Evolutionary conservation across 768 basidiomycete species (phyloP), one percentile per base, ranked within the genome.

Genomic region (Rhizopogon vesiculosus): DNA sequence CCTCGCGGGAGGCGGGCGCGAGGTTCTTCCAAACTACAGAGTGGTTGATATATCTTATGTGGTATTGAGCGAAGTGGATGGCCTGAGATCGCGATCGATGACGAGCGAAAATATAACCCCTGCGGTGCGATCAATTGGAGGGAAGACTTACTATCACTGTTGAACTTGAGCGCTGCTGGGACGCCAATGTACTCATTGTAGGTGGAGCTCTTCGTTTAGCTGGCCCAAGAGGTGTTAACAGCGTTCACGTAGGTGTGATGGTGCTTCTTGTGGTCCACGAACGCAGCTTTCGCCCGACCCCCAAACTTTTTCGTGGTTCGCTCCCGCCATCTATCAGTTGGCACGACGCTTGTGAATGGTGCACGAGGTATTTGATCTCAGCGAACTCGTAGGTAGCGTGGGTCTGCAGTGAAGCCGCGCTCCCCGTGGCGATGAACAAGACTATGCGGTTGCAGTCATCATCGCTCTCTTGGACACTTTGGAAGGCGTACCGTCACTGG

Each of bases 21-120:
- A 97, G 79, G 78, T 94, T 95, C 76, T 83, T 88, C 94, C 95
- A 97, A 81, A 98, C 97, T 55, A 95, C 84, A 51, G 93, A 89
- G 77, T 93, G 92, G 76, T 94, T 93, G 79, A 94, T 90, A 74
- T 91, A 93, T 9, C 89, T 86, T 88, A 22, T 22, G 22, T 22
- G 22, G 3, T 22, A 3, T 25, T 56, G 40, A 2, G 38, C 6
- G 19, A 19, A 48, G 33, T 48, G 29, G 12, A 53, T 61, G 41
- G 54, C 43, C 22, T 33, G 45, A 41, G 57, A 63, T 42, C 13
- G 38, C 25, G 8, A 50, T 51, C 46, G 57, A 65, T 62, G 31
- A 38, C 25, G 25, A 25, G 25, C 44, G 56, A 62, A 58, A 54
- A 51, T 45, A 42, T 54, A 59, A 59, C 43, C 9, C 33, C 53